Conservation (phyloP, 305 asterid species). For the Ruellia speciosa region DNA sequence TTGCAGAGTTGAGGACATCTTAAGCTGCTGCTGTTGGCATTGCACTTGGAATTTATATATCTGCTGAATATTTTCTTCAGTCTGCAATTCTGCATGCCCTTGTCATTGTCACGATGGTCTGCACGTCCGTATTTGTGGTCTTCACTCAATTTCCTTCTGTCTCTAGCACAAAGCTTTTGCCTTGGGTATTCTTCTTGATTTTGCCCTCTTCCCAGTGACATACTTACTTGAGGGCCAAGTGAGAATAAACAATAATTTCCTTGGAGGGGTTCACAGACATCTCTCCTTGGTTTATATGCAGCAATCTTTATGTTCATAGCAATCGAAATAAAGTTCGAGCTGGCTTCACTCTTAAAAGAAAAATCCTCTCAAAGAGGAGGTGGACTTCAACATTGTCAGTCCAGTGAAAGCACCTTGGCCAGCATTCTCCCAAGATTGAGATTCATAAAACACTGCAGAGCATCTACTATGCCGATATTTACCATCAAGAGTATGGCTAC, state of each 20-base stretch:
- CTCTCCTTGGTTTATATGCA: slow-evolving; percentile 89
- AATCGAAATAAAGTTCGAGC: slow-evolving; percentile 89
- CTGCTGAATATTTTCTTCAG: slow-evolving; percentile 94
- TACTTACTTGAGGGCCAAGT: slow-evolving; percentile 92
- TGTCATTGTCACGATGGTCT: slow-evolving; percentile 82
- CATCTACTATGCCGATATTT: slow-evolving; percentile 62
- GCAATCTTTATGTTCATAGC: slow-evolving; percentile 94
- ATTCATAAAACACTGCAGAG: slow-evolving; percentile 90
- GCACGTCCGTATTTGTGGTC: slow-evolving; percentile 79
- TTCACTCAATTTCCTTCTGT: slow-evolving; percentile 96
- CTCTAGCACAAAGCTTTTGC: slow-evolving; percentile 85
- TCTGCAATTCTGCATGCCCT: slow-evolving; percentile 76
- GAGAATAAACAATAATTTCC: slow-evolving; percentile 53
- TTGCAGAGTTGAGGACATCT: slow-evolving; percentile 73
- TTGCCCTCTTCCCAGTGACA: slow-evolving; percentile 96
- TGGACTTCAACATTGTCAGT: slow-evolving; percentile 62
- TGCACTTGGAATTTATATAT: slow-evolving; percentile 80
- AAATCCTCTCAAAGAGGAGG: slow-evolving; percentile 59
- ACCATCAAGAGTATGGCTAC: slow-evolving; percentile 75
- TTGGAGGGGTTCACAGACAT: slow-evolving; percentile 86
- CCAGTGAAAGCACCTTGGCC: slow-evolving; percentile 63
- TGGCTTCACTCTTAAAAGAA: slow-evolving; percentile 76
- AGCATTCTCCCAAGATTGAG: slow-evolving; percentile 74
- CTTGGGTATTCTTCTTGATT: slow-evolving; percentile 90
- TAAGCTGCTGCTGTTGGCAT: slow-evolving; percentile 77